Base-by-base conservation (phyloP, 108 stramenopile species). In the Licmophora abbreviata region DNA sequence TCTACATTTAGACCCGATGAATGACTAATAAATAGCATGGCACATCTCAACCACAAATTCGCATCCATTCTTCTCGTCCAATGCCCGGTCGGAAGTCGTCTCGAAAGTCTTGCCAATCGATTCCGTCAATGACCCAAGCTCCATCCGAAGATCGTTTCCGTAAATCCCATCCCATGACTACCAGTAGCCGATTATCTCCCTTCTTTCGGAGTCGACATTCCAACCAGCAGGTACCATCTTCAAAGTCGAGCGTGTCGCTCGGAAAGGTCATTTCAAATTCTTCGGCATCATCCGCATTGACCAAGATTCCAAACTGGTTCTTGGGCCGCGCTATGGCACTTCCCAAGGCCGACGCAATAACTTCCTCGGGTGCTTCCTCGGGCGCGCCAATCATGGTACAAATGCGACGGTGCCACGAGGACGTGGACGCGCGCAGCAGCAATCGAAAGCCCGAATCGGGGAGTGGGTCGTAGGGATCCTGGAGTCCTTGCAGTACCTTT, bases 91-190 rank as follows among this genome's bases (percentile, higher is more conserved):
- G 59, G 62, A 75, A 88, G 14, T 62, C 40, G 1, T 76, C 76
- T 27, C 87, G 64, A 56, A 85, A 85, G 60, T 89, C 87, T 60
- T 85, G 81, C 87, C 87, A 89, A 52, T 89, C 87, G 2, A 89
- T 55, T 15, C 68, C 58, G 54, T 77, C 75, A 3, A 89, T 41
- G 24, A 80, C 23, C 87, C 87, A 89, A 24, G 61, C 64, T 23
- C 77, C 76, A 52, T 78, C 68, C 21, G 11, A 21, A 4, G 44
- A 42, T 21, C 68, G 25, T 51, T 60, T 51, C 17, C 51, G 22
- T 38, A 88, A 49, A 22, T 65, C 64, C 77, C 74, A 89, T 0
- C 87, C 87, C 18, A 74, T 55, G 0, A 74, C 67, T 17, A 69
- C 83, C 36, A 82, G 56, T 2, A 89, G 50, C 9, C 58, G 36